Percentiles rank a stretch among this genome's conserved stretches.
These are phyloP conservation scores for Blastomyces emzantsi DNA, from an alignment of 2,329 filamentous ascomycete species.

Conservation along the genomic window DNA sequence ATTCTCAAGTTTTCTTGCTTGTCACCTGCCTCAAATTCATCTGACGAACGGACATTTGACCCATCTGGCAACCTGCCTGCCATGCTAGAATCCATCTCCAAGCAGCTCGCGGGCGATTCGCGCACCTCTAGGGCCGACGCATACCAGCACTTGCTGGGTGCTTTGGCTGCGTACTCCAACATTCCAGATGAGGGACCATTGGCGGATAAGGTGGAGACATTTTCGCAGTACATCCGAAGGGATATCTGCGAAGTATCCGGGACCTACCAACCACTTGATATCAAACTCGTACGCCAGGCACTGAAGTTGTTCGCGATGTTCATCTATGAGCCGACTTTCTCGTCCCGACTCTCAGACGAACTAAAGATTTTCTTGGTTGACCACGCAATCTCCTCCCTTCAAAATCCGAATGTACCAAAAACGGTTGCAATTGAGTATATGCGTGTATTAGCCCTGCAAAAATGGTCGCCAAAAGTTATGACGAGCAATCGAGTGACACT, in stretches of 20 bases:
- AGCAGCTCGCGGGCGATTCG: slow-evolving; percentile 68
- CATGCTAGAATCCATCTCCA: slow-evolving; percentile 77
- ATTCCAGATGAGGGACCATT: slow-evolving; percentile 66
- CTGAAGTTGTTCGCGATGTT: slow-evolving; percentile 69
- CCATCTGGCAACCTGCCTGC: slow-evolving; percentile 55
- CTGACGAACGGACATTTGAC: slow-evolving; percentile 37
- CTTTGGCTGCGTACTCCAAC: slow-evolving; percentile 72
- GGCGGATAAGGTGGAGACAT: slow-evolving; percentile 63
- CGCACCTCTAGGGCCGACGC: slow-evolving; percentile 69
- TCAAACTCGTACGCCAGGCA: slow-evolving; percentile 65
- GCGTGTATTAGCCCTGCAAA: slow-evolving; percentile 70
- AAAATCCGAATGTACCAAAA: slow-evolving; percentile 62
- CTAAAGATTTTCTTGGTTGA: slow-evolving; percentile 76
- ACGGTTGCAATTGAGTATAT: slow-evolving; percentile 69
- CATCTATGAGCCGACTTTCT: slow-evolving; percentile 63
- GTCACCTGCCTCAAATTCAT: slow-evolving; percentile 34
- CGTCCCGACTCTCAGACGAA: slow-evolving; percentile 62
- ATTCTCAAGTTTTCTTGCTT: slow-evolving; percentile 66
- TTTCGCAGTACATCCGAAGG: slow-evolving; percentile 74
- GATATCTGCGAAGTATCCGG: slow-evolving; percentile 60
- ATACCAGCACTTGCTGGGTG: slow-evolving; percentile 68
- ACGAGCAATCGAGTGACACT: slow-evolving; percentile 60
- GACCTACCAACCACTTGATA: slow-evolving; percentile 50
- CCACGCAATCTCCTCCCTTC: slow-evolving; percentile 63
- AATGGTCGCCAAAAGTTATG: slow-evolving; percentile 66